These are phyloP conservation scores for Clavaria fumosa DNA, from an alignment of 768 basidiomycete species.

Conservation along the genomic window DNA sequence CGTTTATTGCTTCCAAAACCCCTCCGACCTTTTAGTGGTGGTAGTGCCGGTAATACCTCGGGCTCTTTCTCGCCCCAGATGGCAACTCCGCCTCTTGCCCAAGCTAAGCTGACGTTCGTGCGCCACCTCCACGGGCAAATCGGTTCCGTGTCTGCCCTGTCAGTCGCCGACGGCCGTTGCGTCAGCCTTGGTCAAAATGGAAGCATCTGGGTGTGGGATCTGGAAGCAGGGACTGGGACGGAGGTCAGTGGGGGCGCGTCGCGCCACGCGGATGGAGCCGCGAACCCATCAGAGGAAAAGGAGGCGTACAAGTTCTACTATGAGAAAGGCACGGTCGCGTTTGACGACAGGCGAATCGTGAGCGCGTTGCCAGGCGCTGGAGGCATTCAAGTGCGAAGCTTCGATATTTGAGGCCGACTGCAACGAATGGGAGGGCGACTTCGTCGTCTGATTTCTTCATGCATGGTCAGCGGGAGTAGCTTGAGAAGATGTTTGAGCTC, in stretches of 20 bases:
- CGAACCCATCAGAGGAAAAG: constrained; percentile 7
- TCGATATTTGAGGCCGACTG: constrained; percentile 46
- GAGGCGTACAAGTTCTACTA: constrained; percentile 7
- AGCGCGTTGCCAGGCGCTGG: constrained; percentile 22
- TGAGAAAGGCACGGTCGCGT: constrained; percentile 36
- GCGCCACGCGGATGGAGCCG: constrained; percentile 9
- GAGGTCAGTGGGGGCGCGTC: constrained; percentile 26
- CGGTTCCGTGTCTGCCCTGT: constrained; percentile 48
- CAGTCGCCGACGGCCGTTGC: constrained; percentile 70
- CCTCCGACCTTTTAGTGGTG: constrained; percentile 28
- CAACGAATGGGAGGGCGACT: too few species aligned
- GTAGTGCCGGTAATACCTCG: constrained; percentile 60
- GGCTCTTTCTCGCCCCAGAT: constrained; percentile 38
- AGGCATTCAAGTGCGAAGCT: constrained; percentile 28
- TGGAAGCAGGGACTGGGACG: constrained; percentile 39
- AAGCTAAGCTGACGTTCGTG: constrained; percentile 55
- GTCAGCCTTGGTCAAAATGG: constrained; percentile 60
- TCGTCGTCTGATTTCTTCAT: too few species aligned
- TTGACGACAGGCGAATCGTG: constrained; percentile 64
- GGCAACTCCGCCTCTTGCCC: constrained; percentile 23
- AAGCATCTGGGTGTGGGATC: constrained; percentile 76
- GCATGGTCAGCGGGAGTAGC: too few species aligned
- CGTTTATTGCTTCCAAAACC: too few species aligned
- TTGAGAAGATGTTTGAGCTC: too few species aligned
- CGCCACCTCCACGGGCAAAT: constrained; percentile 57